phyloP scores from a whole-genome alignment of 2,329 filamentous ascomycete genomes.

The Ophiostoma perfectum region DNA sequence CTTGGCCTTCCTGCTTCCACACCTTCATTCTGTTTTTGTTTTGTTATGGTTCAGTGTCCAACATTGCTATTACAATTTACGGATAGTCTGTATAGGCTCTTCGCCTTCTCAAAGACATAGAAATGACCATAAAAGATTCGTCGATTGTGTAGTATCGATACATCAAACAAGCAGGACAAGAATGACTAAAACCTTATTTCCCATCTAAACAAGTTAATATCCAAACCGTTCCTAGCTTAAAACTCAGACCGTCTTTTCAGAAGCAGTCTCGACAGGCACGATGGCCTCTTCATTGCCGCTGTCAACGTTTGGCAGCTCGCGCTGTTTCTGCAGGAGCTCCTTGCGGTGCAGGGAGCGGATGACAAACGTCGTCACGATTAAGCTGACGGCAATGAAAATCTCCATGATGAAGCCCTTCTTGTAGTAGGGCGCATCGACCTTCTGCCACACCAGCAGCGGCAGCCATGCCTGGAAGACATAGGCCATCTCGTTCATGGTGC shows the following conservation, averaged over 20 bases:
- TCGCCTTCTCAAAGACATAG: too few relatives aligned
- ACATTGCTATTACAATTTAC: too few relatives aligned
- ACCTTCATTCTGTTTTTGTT: background rate
- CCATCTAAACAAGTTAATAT: too few relatives aligned
- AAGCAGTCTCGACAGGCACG: background rate
- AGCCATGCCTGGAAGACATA: slow-evolving; percentile 60
- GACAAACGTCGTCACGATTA: slow-evolving; percentile 23
- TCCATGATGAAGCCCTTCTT: slow-evolving; percentile 34
- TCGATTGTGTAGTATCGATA: too few relatives aligned
- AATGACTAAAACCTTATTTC: too few relatives aligned
- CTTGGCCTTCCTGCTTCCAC: background rate
- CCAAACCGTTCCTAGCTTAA: too few relatives aligned
- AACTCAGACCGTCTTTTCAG: background rate
- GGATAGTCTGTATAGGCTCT: too few relatives aligned
- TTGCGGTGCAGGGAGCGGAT: slow-evolving; percentile 19
- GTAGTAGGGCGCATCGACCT: slow-evolving; percentile 35
- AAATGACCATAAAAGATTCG: too few relatives aligned
- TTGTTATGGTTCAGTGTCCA: too few relatives aligned
- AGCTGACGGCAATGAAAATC: slow-evolving; percentile 32
- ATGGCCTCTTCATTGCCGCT: slow-evolving; percentile 1
- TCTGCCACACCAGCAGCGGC: slow-evolving; percentile 32
- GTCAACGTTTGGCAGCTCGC: slow-evolving; percentile 41
- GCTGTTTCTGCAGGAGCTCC: slow-evolving; percentile 7
- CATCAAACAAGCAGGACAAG: background rate
- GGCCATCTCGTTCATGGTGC: slow-evolving; percentile 62